These are phyloP conservation scores for Trichophaea hybrida DNA, from an alignment of 2,329 filamentous ascomycete species.

Conservation along the genomic window DNA sequence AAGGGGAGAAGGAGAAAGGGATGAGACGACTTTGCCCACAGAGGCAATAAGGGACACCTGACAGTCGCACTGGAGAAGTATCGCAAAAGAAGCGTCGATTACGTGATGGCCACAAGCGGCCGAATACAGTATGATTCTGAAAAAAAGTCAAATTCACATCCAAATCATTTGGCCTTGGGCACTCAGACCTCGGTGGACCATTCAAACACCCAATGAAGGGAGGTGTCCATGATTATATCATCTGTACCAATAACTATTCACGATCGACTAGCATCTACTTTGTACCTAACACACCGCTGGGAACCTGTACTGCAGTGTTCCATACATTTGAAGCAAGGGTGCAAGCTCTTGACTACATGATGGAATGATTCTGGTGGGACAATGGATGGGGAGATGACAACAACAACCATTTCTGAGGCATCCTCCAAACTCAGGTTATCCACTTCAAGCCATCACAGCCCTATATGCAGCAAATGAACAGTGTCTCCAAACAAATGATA, in stretches of 20 bases:
- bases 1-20: too few relatives aligned
- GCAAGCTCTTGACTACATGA: not conserved
- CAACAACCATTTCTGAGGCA: not conserved
- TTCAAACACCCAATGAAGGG: not conserved
- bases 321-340: not conserved
- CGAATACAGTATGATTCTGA: too few relatives aligned
- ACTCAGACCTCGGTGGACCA: constrained; percentile 6
- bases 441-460: not conserved
- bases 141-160: too few relatives aligned
- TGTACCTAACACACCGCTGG: not conserved
- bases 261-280: not conserved
- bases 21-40: too few relatives aligned
- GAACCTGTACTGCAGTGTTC: not conserved
- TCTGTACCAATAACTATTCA: constrained; percentile 10
- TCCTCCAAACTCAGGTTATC: not conserved
- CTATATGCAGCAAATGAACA: constrained; percentile 4
- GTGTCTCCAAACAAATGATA: constrained; percentile 7
- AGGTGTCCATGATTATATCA: constrained; percentile 6
- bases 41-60: too few relatives aligned
- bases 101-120: too few relatives aligned
- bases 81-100: too few relatives aligned
- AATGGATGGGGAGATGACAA: not conserved
- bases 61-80: too few relatives aligned
- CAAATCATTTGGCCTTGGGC: constrained; percentile 5
- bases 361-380: not conserved